A percentile compares a stretch with the other conserved stretches of the same genome.
phyloP scores from a whole-genome alignment of 345 rosid genomes.

The Arabidopsis thaliana region TAIR10.1 NC_003070.9:17402001-17402500 shows the following conservation, averaged over 20 bases:
- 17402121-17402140: slow-evolving; percentile 57
- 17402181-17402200: slow-evolving; percentile 53
- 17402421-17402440: background rate
- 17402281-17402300: background rate
- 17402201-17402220: slow-evolving; percentile 34
- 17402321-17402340: background rate
- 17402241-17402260: background rate
- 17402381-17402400: background rate
- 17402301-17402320: background rate
- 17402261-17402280: background rate
- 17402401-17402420: too few species aligned
- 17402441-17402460: too few species aligned
- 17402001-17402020: slow-evolving; percentile 59
- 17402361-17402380: background rate
- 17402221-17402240: slow-evolving; percentile 66
- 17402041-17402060: slow-evolving; percentile 68
- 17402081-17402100: slow-evolving; percentile 45
- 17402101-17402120: slow-evolving; percentile 41
- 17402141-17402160: slow-evolving; percentile 40
- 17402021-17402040: slow-evolving; percentile 43
- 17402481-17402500: too few species aligned
- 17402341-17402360: background rate
- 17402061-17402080: slow-evolving; percentile 46
- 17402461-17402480: too few species aligned
- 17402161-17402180: slow-evolving; percentile 53